These are phyloP conservation scores for Rhodotorula paludigena DNA, from an alignment of 768 basidiomycete genomes.

Conservation along the genomic window DNA sequence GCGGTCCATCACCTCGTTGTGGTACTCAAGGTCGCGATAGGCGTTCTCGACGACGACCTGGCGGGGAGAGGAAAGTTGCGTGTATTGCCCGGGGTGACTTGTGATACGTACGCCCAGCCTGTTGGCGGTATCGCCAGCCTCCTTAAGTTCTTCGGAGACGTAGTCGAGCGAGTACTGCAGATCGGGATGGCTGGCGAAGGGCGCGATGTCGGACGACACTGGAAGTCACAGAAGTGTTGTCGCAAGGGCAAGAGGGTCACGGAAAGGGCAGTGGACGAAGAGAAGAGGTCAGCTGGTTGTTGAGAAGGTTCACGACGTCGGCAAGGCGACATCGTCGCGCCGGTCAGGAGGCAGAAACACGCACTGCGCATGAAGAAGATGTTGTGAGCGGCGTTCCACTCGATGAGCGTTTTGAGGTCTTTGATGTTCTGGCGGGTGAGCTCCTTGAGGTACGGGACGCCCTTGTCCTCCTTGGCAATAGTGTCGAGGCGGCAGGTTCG, in stretches of 20 bases:
- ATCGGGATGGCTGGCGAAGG: slow-evolving; percentile 74
- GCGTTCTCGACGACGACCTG: slow-evolving; percentile 68
- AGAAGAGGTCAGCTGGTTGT: too few relatives aligned
- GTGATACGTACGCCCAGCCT: slow-evolving; percentile 74
- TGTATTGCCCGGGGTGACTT: slow-evolving; percentile 66
- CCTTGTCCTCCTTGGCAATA: slow-evolving; percentile 62
- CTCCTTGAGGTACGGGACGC: slow-evolving; percentile 74
- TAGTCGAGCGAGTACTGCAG: slow-evolving; percentile 79
- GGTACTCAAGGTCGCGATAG: slow-evolving; percentile 75
- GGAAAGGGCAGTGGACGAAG: too few relatives aligned
- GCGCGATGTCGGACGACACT: slow-evolving; percentile 86
- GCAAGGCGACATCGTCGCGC: not conserved
- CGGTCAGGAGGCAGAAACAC: not conserved
- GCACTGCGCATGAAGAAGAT: slow-evolving; percentile 3
- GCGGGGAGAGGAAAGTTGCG: slow-evolving; percentile 64
- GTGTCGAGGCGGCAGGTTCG: slow-evolving; percentile 60
- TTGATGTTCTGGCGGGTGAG: slow-evolving; percentile 66
- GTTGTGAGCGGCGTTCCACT: slow-evolving; percentile 72
- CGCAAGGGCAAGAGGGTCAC: too few relatives aligned
- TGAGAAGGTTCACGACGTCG: too few relatives aligned
- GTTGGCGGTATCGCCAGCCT: slow-evolving; percentile 63
- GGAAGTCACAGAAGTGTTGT: too few relatives aligned
- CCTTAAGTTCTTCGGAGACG: slow-evolving; percentile 57
- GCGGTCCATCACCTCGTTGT: slow-evolving; percentile 76
- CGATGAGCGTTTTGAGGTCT: slow-evolving; percentile 31